Evolutionary conservation across 306 rosid genomes (phyloP), one percentile per base, ranked within the genome.

Genomic region (Inga laurina): DNA sequence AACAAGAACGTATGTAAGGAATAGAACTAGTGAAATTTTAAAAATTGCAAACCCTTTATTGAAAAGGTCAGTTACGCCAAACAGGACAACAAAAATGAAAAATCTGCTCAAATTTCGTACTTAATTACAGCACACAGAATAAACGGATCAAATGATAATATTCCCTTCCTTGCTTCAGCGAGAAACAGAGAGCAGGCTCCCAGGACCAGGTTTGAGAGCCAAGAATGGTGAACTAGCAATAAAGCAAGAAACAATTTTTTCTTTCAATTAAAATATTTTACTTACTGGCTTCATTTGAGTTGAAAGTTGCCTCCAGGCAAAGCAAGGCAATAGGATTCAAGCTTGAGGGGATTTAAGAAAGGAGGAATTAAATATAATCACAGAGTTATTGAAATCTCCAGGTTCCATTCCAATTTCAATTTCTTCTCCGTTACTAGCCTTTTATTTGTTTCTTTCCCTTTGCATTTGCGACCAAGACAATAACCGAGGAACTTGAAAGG

Each of bases 361-460:
- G 22, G 22, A 37, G 51, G 59, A 75, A 70, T 72, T 7, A 72
- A 70, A 48, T n/a, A 71, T 45, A 79, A 7, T 43, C 16, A 56
- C 37, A 34, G 3, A 21, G 78, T 64, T 43, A n/a, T 2, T 4
- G 14, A 56, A 39, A 57, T 19, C 19, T 59, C 37, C 76, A 3
- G 32, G 35, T 52, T 81, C 79, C 7, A 67, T 68, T 77, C 22
- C 76, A 72, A 49, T 68, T 72, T 32, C 76, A 71, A 48, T 45
- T 80, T 44, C 19, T 69, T 68, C 71, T 69, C 75, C 34, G 74
- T 70, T 22, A 4, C 39, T 64, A 59, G 32, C 22, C 34, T 71
- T 43, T 71, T 12, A 37, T 71, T 22, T 21, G 18, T 71, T 5
- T 11, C 0, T n/a, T 18, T 10, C 34, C 62, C 62, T 56, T 56